Evolutionary conservation across 2,329 filamentous ascomycete genomes (phyloP), one percentile per base, ranked within the genome.

Genomic region (Monilinia fructigena): DNA sequence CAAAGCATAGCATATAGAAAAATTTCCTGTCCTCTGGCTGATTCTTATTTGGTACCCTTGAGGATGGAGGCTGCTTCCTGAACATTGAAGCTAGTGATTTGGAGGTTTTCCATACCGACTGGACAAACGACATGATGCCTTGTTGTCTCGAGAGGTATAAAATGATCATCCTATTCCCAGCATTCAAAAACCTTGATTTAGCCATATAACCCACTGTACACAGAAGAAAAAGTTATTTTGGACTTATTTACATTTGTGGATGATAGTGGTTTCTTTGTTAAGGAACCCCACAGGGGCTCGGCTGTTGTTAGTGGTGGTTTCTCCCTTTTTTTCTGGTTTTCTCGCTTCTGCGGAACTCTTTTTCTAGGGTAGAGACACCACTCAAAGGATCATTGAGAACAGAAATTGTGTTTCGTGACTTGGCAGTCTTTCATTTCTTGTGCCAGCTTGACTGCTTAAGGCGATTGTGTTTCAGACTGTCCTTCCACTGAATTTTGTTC

Each of bases 181-280:
- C 12, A 16, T 42, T 42, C 14, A 28, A n/a, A 12, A 8, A 4
- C 2, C 20, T 11, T 50, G n/a, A 23, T 18, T 23, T 16, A 28
- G 3, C 16, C 2, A 47, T 31, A 18, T 4, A n/a, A 3, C 3
- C 6, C 20, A 2, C 2, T n/a, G 1, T 35, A 11, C 2, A 12
- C 7, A 23, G 8, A 23, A n/a, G n/a, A n/a, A n/a, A 0, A 31
- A 6, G 3, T 4, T 1, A 1, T 7, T 3, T 47, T 35, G 3
- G 3, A 2, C 6, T 6, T 0, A 47, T 35, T n/a, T 35, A 5
- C 2, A 6, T 18, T 5, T 10, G 18, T 52, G 5, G 12, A 12
- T 35, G 20, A 52, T 4, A 28, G 20, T 47, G 18, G 3, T 16
- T n/a, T 48, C 14, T 18, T 47, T 16, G 6, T 16, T 14, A 14